Evolutionary conservation across 306 rosid species (phyloP), one percentile per base, ranked within the genome.

Genomic region (Pyrus bretschneideri): DNA sequence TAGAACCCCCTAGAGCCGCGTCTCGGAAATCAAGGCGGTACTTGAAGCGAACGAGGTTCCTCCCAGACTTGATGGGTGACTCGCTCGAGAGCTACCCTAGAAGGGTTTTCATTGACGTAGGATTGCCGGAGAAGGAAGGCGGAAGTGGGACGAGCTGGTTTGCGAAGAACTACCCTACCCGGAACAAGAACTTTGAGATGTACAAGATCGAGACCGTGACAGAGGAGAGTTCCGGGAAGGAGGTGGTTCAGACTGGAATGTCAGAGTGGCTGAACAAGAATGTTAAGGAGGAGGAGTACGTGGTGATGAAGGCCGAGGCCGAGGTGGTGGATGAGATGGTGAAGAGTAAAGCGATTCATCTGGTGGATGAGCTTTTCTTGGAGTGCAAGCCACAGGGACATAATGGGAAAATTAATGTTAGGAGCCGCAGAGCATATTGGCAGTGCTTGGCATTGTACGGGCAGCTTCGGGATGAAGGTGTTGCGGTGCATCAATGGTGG

Each of bases 401-500:
- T 9, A 69, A 70, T 58, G 44, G 67, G 38, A 57, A 71, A 22
- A 77, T 70, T 14, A 55, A 55, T 18, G 14, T 60, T 27, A 82
- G 76, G 21, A 80, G 83, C 6, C 38, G 82, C 6, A 86, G 89
- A 72, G 91, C 98, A 66, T 93, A 93, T 62, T 93, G 98, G 97
- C 88, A 91, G 70, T 93, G 97, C 65, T 82, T 93, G 86, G 97
- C 97, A 0, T 54, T 93, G 80, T 93, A 93, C 30, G 97, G 98
- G 0, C 86, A 72, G 71, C 85, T 93, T 17, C 86, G 91, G 22
- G 98, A 93, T 54, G 91, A 89, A 81, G 97, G 98, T 38, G 93
- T 93, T 6, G 98, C 96, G 9, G 98, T 93, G 70, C 97, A 93
- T 68, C 98, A 93, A 17, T 93, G 98, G 98, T 91, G 97, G 96